Evolutionary conservation across 768 basidiomycete species (phyloP).

Genomic region (Asterophora parasitica): DNA sequence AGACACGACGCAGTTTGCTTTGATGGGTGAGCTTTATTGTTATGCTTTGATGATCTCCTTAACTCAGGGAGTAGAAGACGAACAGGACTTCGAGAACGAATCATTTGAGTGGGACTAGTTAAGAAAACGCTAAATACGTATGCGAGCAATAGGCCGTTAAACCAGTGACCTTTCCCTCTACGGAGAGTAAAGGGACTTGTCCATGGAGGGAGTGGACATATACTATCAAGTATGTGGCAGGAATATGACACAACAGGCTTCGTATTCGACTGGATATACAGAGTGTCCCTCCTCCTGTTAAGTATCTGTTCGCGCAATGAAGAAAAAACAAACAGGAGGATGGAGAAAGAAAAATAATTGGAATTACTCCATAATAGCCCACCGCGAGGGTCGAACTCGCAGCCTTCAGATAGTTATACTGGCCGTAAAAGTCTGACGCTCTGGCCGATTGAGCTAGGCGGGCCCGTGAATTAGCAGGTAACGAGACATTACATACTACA

Average conservation of each 20-base stretch:
- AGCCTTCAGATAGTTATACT: slow-evolving; percentile 59
- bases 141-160: no score
- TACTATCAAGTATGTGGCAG: no score
- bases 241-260: no score
- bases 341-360: no score
- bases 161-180: no score
- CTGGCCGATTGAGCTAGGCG: slow-evolving; percentile 65
- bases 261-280: no score
- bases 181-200: no score
- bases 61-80: slow-evolving; percentile 7
- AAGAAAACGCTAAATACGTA: no score
- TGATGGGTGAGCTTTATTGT: slow-evolving; percentile 26
- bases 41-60: neutral
- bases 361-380: slow-evolving; percentile 57
- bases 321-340: no score
- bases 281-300: no score
- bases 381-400: slow-evolving; percentile 84
- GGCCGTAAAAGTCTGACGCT: slow-evolving; percentile 55
- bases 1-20: slow-evolving; percentile 33
- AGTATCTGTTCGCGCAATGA: no score
- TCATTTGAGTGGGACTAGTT: slow-evolving; percentile 21
- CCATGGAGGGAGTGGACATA: no score
- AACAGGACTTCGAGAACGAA: slow-evolving; percentile 12
- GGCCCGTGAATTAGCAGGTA: slow-evolving; percentile 20
- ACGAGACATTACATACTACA: neutral